These are phyloP conservation scores for Colletotrichum sidae DNA, from an alignment of 2,329 filamentous ascomycete species.

Conservation along the genomic window DNA sequence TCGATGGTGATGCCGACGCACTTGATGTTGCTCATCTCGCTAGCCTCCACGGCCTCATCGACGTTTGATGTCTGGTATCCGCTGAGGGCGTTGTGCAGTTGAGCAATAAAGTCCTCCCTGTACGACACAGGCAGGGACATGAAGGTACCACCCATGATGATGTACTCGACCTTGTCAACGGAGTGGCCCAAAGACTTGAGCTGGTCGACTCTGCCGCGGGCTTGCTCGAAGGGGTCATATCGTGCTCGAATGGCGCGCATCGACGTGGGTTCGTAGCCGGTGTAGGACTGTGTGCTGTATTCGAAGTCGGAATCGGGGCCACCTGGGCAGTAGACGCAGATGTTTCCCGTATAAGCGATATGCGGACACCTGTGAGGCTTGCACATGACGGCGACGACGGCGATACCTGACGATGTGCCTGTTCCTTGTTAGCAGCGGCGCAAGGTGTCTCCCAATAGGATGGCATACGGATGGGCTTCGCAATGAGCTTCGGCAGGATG, in stretches of 20 bases:
- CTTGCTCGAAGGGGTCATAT: constrained; percentile 98
- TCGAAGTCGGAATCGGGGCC: constrained; percentile 99
- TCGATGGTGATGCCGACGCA: constrained; percentile 99
- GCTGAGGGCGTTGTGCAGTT: constrained; percentile 95
- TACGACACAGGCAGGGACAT: constrained; percentile 95
- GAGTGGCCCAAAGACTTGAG: constrained; percentile 95
- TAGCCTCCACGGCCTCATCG: constrained; percentile 93
- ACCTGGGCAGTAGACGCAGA: constrained; percentile 98
- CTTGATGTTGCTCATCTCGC: constrained; percentile 96
- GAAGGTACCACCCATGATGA: constrained; percentile 99
- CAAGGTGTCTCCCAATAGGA: too few relatives aligned
- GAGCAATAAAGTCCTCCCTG: constrained; percentile 91
- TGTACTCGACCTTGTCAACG: constrained; percentile 99
- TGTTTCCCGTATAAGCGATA: constrained; percentile 98
- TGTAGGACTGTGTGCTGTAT: constrained; percentile 99
- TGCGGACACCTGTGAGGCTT: constrained; percentile 98
- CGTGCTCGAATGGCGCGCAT: constrained; percentile 98
- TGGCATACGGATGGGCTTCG: constrained; percentile 84
- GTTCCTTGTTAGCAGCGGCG: not conserved
- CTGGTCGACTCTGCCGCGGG: constrained; percentile 93
- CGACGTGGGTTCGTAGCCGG: constrained; percentile 96
- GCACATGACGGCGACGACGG: constrained; percentile 99
- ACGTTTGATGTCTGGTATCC: constrained; percentile 95
- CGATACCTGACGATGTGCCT: constrained; percentile 96
- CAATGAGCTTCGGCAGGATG: constrained; percentile 93